phyloP scores from a whole-genome alignment of 352 stramenopile genomes.

The Pythium coloratum region DNA sequence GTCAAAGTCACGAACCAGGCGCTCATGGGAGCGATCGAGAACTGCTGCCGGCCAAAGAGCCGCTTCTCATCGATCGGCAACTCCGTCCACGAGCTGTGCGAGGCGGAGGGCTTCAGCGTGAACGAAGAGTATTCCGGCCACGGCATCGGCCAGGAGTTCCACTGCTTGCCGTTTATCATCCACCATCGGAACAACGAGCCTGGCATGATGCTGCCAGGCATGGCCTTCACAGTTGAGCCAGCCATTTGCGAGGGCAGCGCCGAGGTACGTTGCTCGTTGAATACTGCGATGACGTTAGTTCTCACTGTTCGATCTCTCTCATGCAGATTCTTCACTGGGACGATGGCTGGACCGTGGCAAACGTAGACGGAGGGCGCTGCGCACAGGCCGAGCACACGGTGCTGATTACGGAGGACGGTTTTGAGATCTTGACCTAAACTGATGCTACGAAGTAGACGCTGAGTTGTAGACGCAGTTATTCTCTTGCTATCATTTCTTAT shows the following conservation, averaged over 20 bases:
- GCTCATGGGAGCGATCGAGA: slow-evolving; percentile 83
- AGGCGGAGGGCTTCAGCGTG: slow-evolving; percentile 74
- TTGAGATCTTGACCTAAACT: slow-evolving; percentile 93
- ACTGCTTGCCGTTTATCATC: slow-evolving; percentile 94
- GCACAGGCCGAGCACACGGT: slow-evolving; percentile 99
- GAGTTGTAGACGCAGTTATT: not conserved
- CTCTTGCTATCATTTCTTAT: slow-evolving; percentile 14
- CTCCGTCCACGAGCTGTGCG: slow-evolving; percentile 91
- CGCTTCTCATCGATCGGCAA: slow-evolving; percentile 94
- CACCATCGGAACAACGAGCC: slow-evolving; percentile 86
- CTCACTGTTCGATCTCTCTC: not conserved
- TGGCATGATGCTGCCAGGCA: slow-evolving; percentile 88
- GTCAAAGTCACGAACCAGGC: slow-evolving; percentile 87
- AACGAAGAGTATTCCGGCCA: slow-evolving; percentile 95
- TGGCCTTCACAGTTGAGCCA: slow-evolving; percentile 99
- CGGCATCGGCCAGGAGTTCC: slow-evolving; percentile 95
- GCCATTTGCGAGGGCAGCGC: slow-evolving; percentile 92
- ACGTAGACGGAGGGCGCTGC: slow-evolving; percentile 90
- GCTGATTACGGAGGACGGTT: slow-evolving; percentile 93
- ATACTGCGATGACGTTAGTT: not conserved
- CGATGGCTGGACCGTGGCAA: slow-evolving; percentile 97
- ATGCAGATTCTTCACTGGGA: slow-evolving; percentile 88
- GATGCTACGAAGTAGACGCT: not conserved
- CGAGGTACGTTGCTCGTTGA: slow-evolving; percentile 48
- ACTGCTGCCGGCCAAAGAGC: slow-evolving; percentile 90